Conservation (phyloP, 768 basidiomycete genomes). For the Phanerochaete carnosa region DNA sequence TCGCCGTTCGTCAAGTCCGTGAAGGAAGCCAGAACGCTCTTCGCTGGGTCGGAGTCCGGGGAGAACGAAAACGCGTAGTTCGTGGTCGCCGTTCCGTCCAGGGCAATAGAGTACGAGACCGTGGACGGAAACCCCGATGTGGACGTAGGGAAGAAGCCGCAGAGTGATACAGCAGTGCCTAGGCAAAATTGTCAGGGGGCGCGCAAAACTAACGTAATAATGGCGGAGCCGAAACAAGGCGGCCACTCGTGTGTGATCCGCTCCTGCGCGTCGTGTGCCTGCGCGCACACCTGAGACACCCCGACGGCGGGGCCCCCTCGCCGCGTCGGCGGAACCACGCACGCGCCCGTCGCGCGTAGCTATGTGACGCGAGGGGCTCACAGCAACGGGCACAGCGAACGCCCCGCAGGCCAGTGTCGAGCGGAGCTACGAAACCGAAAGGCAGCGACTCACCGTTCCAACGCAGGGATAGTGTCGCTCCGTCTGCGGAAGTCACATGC, state of each 20-base stretch:
- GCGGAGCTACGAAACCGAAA: neutral
- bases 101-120: constrained; percentile 39
- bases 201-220: neutral
- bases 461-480: constrained; percentile 49
- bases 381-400: too few relatives aligned
- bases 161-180: constrained; percentile 66
- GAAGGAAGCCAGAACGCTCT: constrained; percentile 46
- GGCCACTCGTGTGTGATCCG: neutral
- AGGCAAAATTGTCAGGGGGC: neutral
- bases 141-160: constrained; percentile 43
- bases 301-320: neutral
- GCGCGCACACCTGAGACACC: neutral
- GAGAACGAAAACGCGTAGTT: constrained; percentile 24
- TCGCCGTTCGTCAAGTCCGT: constrained; percentile 40
- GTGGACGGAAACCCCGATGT: constrained; percentile 19
- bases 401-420: neutral
- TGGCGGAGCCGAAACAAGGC: neutral
- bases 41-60: constrained; percentile 26
- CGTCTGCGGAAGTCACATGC: constrained; percentile 60
- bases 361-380: too few relatives aligned
- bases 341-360: neutral
- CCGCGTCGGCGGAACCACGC: neutral
- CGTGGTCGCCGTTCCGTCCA: constrained; percentile 44
- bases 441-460: constrained; percentile 59
- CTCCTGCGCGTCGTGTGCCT: neutral